Conservation (phyloP, 768 basidiomycete genomes). For the Suillus subalutaceus region DNA sequence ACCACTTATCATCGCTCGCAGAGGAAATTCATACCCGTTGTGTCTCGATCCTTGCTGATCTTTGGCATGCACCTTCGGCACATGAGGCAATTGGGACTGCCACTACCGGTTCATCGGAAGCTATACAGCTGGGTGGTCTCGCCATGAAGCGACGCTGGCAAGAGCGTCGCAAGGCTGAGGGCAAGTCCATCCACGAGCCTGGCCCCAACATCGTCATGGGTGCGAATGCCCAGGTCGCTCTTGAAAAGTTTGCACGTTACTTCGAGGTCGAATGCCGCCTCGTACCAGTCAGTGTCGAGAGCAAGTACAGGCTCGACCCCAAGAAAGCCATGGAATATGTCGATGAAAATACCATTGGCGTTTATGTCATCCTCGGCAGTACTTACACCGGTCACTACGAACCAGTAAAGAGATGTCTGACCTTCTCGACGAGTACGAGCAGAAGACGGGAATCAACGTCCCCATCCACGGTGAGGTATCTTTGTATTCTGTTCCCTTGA, state of each 20-base stretch:
- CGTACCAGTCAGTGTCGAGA: slow-evolving; percentile 66
- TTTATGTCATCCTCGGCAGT: slow-evolving; percentile 65
- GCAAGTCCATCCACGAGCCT: slow-evolving; percentile 67
- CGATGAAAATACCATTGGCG: slow-evolving; percentile 74
- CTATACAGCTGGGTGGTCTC: slow-evolving; percentile 72
- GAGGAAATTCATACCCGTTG: slow-evolving; percentile 48
- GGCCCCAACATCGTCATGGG: slow-evolving; percentile 70
- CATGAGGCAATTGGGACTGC: slow-evolving; percentile 66
- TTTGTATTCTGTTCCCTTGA: slow-evolving; percentile 31
- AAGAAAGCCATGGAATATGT: slow-evolving; percentile 64
- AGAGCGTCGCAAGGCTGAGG: slow-evolving; percentile 61
- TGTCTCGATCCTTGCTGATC: slow-evolving; percentile 61
- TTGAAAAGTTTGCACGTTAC: slow-evolving; percentile 72
- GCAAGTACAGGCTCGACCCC: slow-evolving; percentile 77
- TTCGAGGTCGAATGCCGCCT: slow-evolving; percentile 68
- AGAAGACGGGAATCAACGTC: slow-evolving; percentile 42
- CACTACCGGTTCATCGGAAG: slow-evolving; percentile 72
- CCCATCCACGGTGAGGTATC: slow-evolving; percentile 41
- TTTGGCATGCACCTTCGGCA: slow-evolving; percentile 65
- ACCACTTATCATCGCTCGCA: slow-evolving; percentile 14
- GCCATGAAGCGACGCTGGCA: slow-evolving; percentile 77
- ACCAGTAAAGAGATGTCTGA: slow-evolving; percentile 82
- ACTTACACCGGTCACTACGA: slow-evolving; percentile 68
- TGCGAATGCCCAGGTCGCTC: slow-evolving; percentile 69
- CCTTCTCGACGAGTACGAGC: slow-evolving; percentile 62